Base-by-base conservation (phyloP, 1,139 yeast species). In the Pichia sp. region DNA sequence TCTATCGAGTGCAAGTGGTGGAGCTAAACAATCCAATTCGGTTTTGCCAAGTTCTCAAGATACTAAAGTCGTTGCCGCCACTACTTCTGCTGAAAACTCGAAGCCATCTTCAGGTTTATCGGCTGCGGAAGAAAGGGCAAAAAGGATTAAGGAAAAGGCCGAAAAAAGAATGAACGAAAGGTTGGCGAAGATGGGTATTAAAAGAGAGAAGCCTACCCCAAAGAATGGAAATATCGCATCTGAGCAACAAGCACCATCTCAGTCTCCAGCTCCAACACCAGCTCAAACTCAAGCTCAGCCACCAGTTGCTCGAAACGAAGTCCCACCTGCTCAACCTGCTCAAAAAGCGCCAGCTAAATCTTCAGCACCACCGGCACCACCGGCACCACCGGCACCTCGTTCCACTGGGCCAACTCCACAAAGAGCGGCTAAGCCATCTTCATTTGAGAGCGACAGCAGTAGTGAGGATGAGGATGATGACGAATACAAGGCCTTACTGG, bases 101-200 rank as follows among this genome's bases (percentile, higher is more conserved):
- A 32, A 13, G 40, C 36, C 48, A n/a, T 50, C 67, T 8, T 54
- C 64, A 16, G 43, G 61, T 29, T 44, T 55, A n/a, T 42, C 56
- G 8, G 43, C 65, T 36, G 56, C 66, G 19, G 87, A 82, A 62
- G 95, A 89, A 55, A 78, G 97, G 61, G 80, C 95, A 7, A 92
- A 92, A 6, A 84, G 84, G 62, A 85, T 90, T 57, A 90, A 89
- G 67, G 96, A 93, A 11, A 96, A 89, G 65, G 98, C 98, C 0
- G 89, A 87, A 63, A 83, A 86, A 70, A 81, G 90, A 65, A 90
- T 92, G 95, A 85, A 84, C 60, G 97, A 90, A 64, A 77, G 95
- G 63, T 76, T 90, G 67, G 97, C 96, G 1, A 87, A 87, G 60
- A 77, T 92, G 56, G 97, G 97, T 13, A 59, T 60, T 1, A 82